Evolutionary conservation across 1,139 yeast species (phyloP).

Genomic region (Debaryomyces coudertii): DNA sequence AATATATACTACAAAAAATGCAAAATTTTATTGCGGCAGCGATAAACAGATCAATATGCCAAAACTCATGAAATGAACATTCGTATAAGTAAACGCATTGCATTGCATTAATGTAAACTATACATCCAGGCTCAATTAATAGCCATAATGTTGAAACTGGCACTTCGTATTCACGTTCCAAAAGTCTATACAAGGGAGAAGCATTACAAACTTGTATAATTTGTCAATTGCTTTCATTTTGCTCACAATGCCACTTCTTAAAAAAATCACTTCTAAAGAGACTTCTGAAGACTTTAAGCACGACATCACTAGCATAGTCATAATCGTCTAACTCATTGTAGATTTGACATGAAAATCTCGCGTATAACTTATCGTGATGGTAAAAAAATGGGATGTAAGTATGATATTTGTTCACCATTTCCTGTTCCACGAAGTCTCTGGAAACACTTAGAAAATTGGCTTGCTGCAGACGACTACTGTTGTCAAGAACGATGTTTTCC

Average conservation of each 20-base stretch:
- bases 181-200: not conserved
- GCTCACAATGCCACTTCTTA: not conserved
- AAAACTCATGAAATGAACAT: no score
- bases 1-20: not conserved
- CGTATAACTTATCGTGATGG: conserved; percentile 46
- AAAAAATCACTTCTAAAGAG: not conserved
- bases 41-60: not conserved
- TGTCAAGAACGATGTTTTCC: conserved; percentile 17
- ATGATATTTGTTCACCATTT: conserved; percentile 29
- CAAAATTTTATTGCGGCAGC: not conserved
- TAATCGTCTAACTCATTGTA: conserved; percentile 62
- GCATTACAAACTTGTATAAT: not conserved
- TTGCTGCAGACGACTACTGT: not conserved
- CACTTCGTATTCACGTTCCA: not conserved
- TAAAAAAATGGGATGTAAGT: conserved; percentile 51
- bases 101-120: not conserved
- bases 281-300: conserved; percentile 1
- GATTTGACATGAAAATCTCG: conserved; percentile 62
- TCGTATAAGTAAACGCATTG: not conserved
- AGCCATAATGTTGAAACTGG: not conserved
- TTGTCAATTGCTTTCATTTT: not conserved
- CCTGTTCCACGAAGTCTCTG: conserved; percentile 11
- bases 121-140: not conserved
- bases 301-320: conserved; percentile 40
- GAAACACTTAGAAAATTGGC: not conserved